Evolutionary conservation across 2,329 filamentous ascomycete genomes (phyloP).

Genomic region (Chrysoporthe austroafricana): DNA sequence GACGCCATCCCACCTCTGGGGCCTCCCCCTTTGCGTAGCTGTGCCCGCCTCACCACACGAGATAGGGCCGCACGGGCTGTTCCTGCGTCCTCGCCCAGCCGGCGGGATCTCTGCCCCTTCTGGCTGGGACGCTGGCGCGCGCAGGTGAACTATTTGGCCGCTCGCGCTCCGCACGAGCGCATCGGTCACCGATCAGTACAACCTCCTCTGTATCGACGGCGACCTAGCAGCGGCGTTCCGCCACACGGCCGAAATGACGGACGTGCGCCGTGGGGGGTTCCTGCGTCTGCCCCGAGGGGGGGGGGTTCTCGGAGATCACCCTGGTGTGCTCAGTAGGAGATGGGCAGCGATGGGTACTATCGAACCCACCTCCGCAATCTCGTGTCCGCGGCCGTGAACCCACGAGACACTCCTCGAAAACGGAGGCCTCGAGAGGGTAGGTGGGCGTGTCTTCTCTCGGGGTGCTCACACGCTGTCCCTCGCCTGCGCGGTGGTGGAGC

Average conservation of each 20-base stretch:
- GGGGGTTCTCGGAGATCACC: background rate
- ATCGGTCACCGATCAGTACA: background rate
- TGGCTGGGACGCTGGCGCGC: background rate
- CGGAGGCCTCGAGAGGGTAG: background rate
- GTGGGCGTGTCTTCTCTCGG: background rate
- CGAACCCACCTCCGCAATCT: background rate
- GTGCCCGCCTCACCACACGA: background rate
- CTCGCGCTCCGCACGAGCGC: background rate
- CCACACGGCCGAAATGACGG: constrained; percentile 11
- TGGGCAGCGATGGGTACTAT: too few species aligned
- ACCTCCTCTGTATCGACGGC: background rate
- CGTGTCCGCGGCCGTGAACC: background rate
- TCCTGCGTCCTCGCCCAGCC: background rate
- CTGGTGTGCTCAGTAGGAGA: too few species aligned
- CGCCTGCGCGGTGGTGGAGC: background rate
- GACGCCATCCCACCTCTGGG: background rate
- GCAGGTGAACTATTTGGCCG: background rate
- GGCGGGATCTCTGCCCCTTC: background rate
- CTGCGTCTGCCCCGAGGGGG: too few species aligned
- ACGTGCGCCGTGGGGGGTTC: constrained; percentile 1
- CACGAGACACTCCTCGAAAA: background rate
- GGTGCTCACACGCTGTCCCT: constrained; percentile 4
- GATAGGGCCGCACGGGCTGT: background rate
- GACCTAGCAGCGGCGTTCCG: background rate
- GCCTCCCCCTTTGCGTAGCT: background rate